Evolutionary conservation across 73 alveolate species (phyloP).

Genomic region (Paramecium primaurelia): DNA sequence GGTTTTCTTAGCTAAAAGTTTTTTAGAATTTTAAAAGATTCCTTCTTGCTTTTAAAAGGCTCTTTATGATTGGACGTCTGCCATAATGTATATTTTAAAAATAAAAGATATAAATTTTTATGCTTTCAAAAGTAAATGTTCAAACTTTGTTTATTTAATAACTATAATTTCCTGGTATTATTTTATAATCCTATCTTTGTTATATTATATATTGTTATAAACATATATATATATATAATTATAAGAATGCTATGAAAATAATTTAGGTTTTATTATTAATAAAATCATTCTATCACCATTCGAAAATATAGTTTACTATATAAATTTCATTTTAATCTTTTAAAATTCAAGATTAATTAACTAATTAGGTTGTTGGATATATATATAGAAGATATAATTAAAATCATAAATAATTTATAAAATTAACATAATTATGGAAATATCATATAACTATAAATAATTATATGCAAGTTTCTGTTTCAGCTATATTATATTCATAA

Average conservation of each 20-base stretch:
- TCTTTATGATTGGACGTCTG: slow-evolving; percentile 76
- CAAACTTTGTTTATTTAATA: neutral
- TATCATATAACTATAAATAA: too few species aligned
- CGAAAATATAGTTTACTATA: too few species aligned
- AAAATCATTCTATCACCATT: too few species aligned
- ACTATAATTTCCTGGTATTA: neutral
- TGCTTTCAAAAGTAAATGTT: neutral
- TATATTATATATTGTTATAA: neutral
- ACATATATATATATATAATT: neutral
- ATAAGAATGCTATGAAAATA: neutral
- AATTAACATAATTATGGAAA: too few species aligned
- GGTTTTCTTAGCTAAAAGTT: slow-evolving; percentile 81
- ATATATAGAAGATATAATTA: too few species aligned
- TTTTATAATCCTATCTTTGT: neutral
- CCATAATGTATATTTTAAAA: slow-evolving; percentile 4
- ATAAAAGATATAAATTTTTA: slow-evolving; percentile 40
- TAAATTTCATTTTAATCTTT: too few species aligned
- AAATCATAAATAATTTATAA: too few species aligned
- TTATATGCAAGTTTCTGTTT: too few species aligned
- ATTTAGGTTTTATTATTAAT: too few species aligned
- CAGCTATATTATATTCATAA: too few species aligned
- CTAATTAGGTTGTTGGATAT: too few species aligned
- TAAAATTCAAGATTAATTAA: too few species aligned
- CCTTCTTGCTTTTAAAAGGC: slow-evolving; percentile 92
- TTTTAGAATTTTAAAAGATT: slow-evolving; percentile 81